phyloP scores from a whole-genome alignment of 106 monocot genomes.

The Dendrobium chrysotoxum region DNA sequence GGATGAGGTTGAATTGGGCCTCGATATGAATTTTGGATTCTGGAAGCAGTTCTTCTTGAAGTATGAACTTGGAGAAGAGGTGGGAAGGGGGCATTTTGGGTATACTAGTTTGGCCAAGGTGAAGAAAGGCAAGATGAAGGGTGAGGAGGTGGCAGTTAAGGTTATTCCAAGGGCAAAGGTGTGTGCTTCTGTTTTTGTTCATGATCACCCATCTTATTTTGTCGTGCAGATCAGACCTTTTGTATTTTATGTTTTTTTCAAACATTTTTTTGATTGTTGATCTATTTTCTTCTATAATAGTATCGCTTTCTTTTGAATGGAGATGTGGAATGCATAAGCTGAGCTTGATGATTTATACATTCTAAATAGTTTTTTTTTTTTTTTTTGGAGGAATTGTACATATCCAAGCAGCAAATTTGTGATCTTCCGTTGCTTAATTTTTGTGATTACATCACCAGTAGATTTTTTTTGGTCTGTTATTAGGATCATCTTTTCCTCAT shows the following conservation, averaged over 20 bases:
- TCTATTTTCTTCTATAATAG: not conserved
- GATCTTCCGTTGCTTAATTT: not conserved
- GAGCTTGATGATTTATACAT: not conserved
- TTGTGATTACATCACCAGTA: no score
- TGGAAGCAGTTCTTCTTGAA: slow-evolving; percentile 57
- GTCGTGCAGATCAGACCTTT: not conserved
- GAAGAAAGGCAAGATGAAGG: slow-evolving; percentile 80
- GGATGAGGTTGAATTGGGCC: slow-evolving; percentile 34
- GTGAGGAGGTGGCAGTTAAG: slow-evolving; percentile 77
- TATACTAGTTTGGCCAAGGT: slow-evolving; percentile 67
- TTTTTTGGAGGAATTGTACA: no score
- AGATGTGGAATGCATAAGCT: not conserved
- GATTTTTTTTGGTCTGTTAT: no score
- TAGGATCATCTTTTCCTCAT: not conserved
- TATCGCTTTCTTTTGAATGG: not conserved
- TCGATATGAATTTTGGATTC: slow-evolving; percentile 72
- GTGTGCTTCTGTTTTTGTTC: not conserved
- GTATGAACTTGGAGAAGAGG: no score
- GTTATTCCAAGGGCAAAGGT: slow-evolving; percentile 85
- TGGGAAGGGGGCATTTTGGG: slow-evolving; percentile 80
- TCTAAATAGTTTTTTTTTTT: no score
- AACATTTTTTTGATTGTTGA: not conserved
- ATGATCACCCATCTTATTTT: not conserved
- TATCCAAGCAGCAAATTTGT: not conserved
- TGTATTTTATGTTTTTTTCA: not conserved